Conservation (phyloP, 208 protist genomes). For the Porcisia deanei region DNA sequence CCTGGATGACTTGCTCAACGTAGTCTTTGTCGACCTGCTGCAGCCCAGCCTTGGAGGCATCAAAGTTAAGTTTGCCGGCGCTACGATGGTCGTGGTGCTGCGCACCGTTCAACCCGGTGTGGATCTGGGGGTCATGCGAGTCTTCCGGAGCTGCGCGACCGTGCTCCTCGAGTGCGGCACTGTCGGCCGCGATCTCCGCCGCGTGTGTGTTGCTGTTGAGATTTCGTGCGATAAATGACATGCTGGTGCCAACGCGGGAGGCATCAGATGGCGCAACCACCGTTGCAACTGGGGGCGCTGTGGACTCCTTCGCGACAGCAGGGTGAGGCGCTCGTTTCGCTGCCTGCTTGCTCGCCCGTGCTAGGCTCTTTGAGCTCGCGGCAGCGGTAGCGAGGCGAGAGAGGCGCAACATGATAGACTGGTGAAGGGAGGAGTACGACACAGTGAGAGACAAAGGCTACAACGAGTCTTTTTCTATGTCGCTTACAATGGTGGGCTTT, state of each 20-base stretch:
- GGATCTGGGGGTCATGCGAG: background rate
- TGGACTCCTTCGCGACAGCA: background rate
- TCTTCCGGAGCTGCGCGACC: slow-evolving; percentile 1
- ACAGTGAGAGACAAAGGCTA: background rate
- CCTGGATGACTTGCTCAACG: slow-evolving; percentile 83
- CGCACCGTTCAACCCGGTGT: background rate
- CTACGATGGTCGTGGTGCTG: slow-evolving; percentile 28
- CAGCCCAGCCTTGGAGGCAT: slow-evolving; percentile 80
- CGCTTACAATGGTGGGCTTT: too few relatives aligned
- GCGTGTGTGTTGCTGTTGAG: background rate
- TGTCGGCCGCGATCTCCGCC: slow-evolving; percentile 8
- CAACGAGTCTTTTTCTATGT: too few relatives aligned
- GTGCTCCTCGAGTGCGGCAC: slow-evolving; percentile 10
- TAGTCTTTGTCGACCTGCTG: slow-evolving; percentile 78
- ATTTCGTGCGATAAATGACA: background rate
- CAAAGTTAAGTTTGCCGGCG: slow-evolving; percentile 67
- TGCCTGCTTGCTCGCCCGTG: background rate
- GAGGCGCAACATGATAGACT: slow-evolving; percentile 12
- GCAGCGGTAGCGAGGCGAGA: slow-evolving; percentile 3
- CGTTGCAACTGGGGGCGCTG: background rate
- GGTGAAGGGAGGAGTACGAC: background rate
- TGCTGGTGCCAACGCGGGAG: background rate
- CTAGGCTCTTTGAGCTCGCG: slow-evolving; percentile 6
- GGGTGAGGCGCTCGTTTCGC: background rate
- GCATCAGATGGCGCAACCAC: background rate